phyloP scores from a whole-genome alignment of 306 rosid genomes.

The Sphenostylis stenocarpa region DNA sequence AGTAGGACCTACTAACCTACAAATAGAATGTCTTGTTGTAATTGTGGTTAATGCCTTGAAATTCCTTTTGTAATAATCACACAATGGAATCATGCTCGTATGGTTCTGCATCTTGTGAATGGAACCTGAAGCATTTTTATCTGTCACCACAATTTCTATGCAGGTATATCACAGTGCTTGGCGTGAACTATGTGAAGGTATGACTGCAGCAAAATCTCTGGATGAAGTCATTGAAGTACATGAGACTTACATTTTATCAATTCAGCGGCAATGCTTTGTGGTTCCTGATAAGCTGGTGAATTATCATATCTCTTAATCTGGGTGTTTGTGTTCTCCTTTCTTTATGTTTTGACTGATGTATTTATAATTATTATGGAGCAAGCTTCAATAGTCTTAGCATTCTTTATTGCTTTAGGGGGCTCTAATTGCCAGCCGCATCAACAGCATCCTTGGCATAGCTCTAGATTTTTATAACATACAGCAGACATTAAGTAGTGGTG shows the following conservation, averaged over 20 bases:
- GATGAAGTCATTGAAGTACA: conserved; percentile 97
- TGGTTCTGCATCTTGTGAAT: conserved; percentile 26
- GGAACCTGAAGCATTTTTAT: conserved; percentile 33
- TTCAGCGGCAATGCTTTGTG: conserved; percentile 96
- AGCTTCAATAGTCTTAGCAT: conserved; percentile 35
- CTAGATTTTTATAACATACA: conserved; percentile 86
- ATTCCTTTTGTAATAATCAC: conserved; percentile 13
- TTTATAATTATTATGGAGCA: conserved; percentile 23
- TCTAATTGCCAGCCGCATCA: conserved; percentile 92
- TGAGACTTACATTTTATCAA: conserved; percentile 81
- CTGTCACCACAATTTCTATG: conserved; percentile 39
- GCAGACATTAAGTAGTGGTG: conserved; percentile 74
- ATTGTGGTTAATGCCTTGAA: background rate
- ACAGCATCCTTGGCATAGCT: conserved; percentile 87
- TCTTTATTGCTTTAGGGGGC: conserved; percentile 71
- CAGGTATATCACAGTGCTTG: conserved; percentile 99
- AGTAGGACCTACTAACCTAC: background rate
- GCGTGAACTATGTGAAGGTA: conserved; percentile 91
- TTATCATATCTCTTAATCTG: conserved; percentile 24
- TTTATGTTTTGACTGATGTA: conserved; percentile 24
- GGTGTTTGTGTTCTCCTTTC: conserved; percentile 6
- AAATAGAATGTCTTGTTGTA: conserved; percentile 14
- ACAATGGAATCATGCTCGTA: background rate
- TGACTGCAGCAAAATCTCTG: conserved; percentile 77
- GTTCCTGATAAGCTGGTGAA: conserved; percentile 96